A percentile compares a stretch with the other conserved stretches of the same genome.
phyloP scores from a whole-genome alignment of 345 rosid species.

The Kernera saxatilis region DNA sequence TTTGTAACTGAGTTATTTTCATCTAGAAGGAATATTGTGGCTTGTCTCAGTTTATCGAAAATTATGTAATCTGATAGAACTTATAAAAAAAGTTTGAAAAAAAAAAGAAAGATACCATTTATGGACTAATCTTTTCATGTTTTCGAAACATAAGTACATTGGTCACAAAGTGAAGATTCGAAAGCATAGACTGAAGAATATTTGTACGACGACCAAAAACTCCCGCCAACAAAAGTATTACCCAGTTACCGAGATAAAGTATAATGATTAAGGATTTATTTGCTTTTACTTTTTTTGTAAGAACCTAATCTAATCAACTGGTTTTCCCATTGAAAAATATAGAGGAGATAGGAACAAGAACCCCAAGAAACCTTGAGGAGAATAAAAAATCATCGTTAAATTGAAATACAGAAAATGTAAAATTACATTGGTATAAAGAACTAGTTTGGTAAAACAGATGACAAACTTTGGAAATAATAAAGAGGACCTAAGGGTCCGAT shows the following conservation, averaged over 20 bases:
- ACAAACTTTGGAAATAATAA: neutral
- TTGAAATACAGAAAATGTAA: no score
- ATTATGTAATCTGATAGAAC: neutral
- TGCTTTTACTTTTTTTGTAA: neutral
- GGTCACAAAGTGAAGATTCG: neutral
- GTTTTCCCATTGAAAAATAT: neutral
- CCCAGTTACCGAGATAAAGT: neutral
- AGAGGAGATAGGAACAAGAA: no score
- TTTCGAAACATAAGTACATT: neutral
- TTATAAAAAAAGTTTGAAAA: neutral
- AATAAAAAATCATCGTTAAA: no score
- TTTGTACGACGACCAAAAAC: neutral
- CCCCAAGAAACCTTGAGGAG: no score
- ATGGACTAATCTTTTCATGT: neutral
- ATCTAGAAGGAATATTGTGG: neutral
- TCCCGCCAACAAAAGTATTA: slow-evolving; percentile 5
- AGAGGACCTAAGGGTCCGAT: neutral
- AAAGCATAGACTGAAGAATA: slow-evolving; percentile 8
- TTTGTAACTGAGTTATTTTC: neutral
- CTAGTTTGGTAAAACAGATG: neutral
- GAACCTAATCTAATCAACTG: neutral
- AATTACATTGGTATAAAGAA: no score
- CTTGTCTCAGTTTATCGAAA: neutral
- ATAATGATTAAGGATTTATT: neutral
- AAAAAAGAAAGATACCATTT: neutral